Evolutionary conservation across 305 asterid genomes (phyloP), one percentile per base, ranked within the genome.

Genomic region (Plantago lanceolata): DNA sequence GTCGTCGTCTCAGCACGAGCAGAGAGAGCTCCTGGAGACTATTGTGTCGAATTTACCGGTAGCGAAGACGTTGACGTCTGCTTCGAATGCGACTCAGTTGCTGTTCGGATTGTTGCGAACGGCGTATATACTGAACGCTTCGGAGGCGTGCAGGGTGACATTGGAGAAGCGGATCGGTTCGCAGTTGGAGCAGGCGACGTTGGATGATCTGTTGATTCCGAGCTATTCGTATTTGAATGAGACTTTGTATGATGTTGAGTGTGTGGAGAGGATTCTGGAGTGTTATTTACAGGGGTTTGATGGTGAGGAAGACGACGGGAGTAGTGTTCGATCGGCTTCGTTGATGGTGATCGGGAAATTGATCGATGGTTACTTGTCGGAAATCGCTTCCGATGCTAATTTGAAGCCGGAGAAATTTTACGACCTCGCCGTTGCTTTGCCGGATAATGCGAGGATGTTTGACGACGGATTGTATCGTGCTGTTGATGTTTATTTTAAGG

Each of bases 381-480:
- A 93, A 73, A 93, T 90, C 2, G 97, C 97, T 45, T 87, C 97
- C 58, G 99, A 93, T 62, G 88, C 94, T 53, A 93, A 93, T 75
- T 75, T 93, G 75, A 83, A 77, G 78, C 80, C 88, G 65, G 94
- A 90, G 4, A 82, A 81, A 51, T 93, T 93, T 68, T 82, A 69
- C 69, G 92, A 90, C 49, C 76, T 93, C 50, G 90, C 96, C 57
- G 64, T 87, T 49, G 74, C 94, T 17, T 54, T 93, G 79, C 96
- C 97, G 62, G 92, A 89, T 35, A 84, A 75, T 12, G 96, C 99
- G 61, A 79, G 99, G 57, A 73, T 87, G 48, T 93, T 80, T 47
- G 96, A 93, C 72, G 97, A 93, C 55, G 99, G 99, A 17, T 91
- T 93, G 45, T 93, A 93, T 69, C 83, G 99, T 57, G 96, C 97